Percentiles rank a stretch among this genome's conserved stretches.
Evolutionary conservation across 495 filamentous ascomycete species (phyloP).

Genomic region (Thozetella sp.): DNA sequence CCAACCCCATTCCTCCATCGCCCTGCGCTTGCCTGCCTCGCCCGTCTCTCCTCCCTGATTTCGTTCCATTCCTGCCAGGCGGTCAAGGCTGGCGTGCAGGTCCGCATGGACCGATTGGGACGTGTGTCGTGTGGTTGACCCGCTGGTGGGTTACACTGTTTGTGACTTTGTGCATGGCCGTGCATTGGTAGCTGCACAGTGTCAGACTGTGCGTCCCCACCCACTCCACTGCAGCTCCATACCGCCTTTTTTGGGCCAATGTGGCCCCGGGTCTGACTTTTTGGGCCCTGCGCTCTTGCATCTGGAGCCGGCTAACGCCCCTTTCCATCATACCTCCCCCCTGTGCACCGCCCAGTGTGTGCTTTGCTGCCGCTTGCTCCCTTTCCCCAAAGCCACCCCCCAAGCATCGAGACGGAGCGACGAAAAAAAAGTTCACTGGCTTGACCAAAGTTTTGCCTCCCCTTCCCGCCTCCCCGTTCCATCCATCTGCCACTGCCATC

Average conservation of each 20-base stretch:
- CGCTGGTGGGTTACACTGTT: conserved; percentile 4
- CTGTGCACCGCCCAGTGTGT: too few relatives aligned
- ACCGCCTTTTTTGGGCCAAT: conserved; percentile 25
- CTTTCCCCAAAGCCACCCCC: conserved; percentile 11
- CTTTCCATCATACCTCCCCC: conserved; percentile 23
- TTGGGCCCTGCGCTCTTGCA: conserved; percentile 12
- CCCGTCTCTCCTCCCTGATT: background rate
- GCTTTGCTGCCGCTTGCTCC: conserved; percentile 15
- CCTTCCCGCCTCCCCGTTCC: conserved; percentile 10
- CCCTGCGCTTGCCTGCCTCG: background rate
- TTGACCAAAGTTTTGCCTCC: conserved; percentile 7
- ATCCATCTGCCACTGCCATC: conserved; percentile 1
- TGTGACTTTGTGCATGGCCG: conserved; percentile 11
- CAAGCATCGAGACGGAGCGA: conserved; percentile 17
- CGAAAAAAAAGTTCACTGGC: conserved; percentile 31
- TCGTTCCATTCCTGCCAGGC: background rate
- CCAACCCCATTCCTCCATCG: background rate
- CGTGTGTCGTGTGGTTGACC: conserved; percentile 3
- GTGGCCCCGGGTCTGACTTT: conserved; percentile 7
- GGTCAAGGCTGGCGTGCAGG: conserved; percentile 7
- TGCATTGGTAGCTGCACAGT: conserved; percentile 11
- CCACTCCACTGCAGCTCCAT: conserved; percentile 17
- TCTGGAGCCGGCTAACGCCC: conserved; percentile 23
- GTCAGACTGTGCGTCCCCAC: conserved; percentile 2
- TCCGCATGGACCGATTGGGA: background rate